Evolutionary conservation across 2,329 filamentous ascomycete genomes (phyloP).

Genomic region (Emmonsia crescens): DNA sequence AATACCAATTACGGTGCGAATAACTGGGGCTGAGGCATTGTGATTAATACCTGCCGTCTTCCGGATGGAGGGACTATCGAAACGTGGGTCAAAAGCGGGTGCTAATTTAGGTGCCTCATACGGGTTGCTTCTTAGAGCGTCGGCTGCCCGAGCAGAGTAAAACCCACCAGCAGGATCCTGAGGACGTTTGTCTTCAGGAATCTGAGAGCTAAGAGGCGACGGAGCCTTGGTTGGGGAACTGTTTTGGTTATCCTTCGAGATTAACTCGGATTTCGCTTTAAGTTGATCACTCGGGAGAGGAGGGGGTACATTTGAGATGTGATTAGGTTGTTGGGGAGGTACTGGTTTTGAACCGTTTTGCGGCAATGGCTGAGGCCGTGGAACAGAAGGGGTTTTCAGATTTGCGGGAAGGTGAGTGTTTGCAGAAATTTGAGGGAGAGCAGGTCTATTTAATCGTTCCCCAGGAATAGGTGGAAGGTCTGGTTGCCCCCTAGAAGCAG

Average conservation of each 20-base stretch:
- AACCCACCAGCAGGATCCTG: slow-evolving; percentile 46
- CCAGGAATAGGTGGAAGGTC: slow-evolving; percentile 4
- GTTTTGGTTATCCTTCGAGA: slow-evolving; percentile 6
- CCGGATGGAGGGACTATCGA: slow-evolving; percentile 73
- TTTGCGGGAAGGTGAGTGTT: slow-evolving; percentile 5
- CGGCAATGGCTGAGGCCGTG: slow-evolving; percentile 13
- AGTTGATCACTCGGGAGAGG: slow-evolving; percentile 16
- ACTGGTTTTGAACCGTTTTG: slow-evolving; percentile 11
- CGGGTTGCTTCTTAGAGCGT: slow-evolving; percentile 43
- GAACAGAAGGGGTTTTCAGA: slow-evolving; percentile 4
- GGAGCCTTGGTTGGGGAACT: slow-evolving; percentile 11
- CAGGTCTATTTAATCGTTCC: slow-evolving; percentile 5
- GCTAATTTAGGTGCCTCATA: slow-evolving; percentile 33
- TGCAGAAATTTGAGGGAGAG: slow-evolving; percentile 1
- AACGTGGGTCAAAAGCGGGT: slow-evolving; percentile 59
- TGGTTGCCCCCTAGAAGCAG: slow-evolving; percentile 13
- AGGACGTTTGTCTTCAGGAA: slow-evolving; percentile 12
- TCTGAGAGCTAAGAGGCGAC: slow-evolving; percentile 21
- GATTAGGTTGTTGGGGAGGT: slow-evolving; percentile 15
- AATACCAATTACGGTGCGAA: slow-evolving; percentile 26
- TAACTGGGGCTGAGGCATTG: slow-evolving; percentile 61
- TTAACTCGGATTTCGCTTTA: slow-evolving; percentile 10
- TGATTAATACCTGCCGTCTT: slow-evolving; percentile 85
- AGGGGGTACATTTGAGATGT: slow-evolving; percentile 10
- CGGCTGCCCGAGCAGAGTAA: slow-evolving; percentile 59